A percentile compares a stretch with the other conserved stretches of the same genome.
These are phyloP conservation scores for Raffaelea deltoideospora DNA, from an alignment of 2,329 filamentous ascomycete species.

Conservation along the genomic window DNA sequence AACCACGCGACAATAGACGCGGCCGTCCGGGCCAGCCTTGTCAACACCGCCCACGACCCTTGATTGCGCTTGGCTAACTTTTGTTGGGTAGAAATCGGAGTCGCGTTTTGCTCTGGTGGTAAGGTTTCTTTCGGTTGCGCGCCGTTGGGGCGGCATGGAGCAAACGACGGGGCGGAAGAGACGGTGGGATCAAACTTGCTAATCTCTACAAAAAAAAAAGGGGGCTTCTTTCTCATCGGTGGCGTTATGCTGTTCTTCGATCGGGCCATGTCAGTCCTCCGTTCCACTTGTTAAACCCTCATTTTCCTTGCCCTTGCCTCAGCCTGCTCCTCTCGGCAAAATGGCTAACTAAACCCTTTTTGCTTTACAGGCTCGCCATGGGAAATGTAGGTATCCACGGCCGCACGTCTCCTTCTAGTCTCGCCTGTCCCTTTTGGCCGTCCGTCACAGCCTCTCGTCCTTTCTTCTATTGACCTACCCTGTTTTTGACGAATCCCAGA, in stretches of 20 bases:
- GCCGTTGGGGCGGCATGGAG: too few relatives aligned
- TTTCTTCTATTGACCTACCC: not conserved
- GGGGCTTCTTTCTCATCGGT: slow-evolving; percentile 85
- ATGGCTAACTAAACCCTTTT: slow-evolving; percentile 1
- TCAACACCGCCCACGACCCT: too few relatives aligned
- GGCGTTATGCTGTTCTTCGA: slow-evolving; percentile 97
- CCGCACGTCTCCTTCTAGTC: slow-evolving; percentile 3
- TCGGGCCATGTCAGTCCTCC: slow-evolving; percentile 61
- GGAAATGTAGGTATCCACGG: slow-evolving; percentile 63
- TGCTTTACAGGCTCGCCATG: slow-evolving; percentile 65
- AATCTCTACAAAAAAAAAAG: too few relatives aligned
- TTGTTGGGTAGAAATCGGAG: slow-evolving; percentile 61
- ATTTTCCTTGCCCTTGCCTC: not conserved
- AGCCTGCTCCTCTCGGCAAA: too few relatives aligned
- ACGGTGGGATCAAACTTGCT: slow-evolving; percentile 11
- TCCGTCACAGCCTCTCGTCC: slow-evolving; percentile 1
- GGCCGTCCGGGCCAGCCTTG: not conserved
- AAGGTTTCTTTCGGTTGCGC: slow-evolving; percentile 32
- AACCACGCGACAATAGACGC: slow-evolving; percentile 8
- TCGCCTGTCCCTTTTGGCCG: not conserved
- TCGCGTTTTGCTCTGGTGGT: slow-evolving; percentile 96
- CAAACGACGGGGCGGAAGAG: slow-evolving; percentile 6
- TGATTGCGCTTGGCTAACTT: slow-evolving; percentile 13
- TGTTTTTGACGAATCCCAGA: slow-evolving; percentile 32
- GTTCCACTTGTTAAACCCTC: not conserved